phyloP scores from a whole-genome alignment of 2,329 filamentous ascomycete species.

The Madurella fahalii region DNA sequence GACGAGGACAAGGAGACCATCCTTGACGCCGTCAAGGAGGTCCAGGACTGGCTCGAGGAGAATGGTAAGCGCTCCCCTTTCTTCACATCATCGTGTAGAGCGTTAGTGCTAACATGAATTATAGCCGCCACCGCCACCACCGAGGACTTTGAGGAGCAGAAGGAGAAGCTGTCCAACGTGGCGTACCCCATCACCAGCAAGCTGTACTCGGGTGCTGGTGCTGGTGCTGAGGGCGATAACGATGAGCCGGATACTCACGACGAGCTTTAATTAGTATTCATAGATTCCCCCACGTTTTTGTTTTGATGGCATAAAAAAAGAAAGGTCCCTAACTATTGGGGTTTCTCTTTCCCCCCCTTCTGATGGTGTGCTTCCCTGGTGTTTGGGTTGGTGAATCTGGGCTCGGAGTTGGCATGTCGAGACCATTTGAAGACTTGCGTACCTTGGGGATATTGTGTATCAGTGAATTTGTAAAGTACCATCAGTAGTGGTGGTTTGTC shows the following conservation, averaged over 20 bases:
- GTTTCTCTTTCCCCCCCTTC: background rate
- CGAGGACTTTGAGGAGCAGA: slow-evolving; percentile 99
- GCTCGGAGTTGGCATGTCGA: background rate
- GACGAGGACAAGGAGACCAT: slow-evolving; percentile 98
- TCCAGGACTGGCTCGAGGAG: slow-evolving; percentile 94
- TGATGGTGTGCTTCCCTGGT: background rate
- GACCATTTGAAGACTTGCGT: background rate
- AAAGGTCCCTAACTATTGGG: slow-evolving; percentile 4
- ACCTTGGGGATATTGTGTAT: background rate
- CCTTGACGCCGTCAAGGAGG: slow-evolving; percentile 93
- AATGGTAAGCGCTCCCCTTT: slow-evolving; percentile 52
- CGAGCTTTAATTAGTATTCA: slow-evolving; percentile 63
- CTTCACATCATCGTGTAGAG: background rate
- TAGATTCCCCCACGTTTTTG: slow-evolving; percentile 29
- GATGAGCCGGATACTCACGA: slow-evolving; percentile 69
- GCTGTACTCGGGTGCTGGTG: slow-evolving; percentile 69
- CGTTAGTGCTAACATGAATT: slow-evolving; percentile 12
- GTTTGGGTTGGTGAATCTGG: background rate
- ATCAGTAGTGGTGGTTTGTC: background rate
- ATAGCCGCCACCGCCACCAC: slow-evolving; percentile 64
- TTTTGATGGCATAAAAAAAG: slow-evolving; percentile 26
- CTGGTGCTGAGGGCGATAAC: slow-evolving; percentile 62
- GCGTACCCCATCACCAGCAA: slow-evolving; percentile 99
- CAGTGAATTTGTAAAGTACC: background rate
- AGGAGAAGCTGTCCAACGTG: slow-evolving; percentile 95